Evolutionary conservation across 2,329 filamentous ascomycete genomes (phyloP).

Genomic region (Aspergillus thermomutatus): DNA sequence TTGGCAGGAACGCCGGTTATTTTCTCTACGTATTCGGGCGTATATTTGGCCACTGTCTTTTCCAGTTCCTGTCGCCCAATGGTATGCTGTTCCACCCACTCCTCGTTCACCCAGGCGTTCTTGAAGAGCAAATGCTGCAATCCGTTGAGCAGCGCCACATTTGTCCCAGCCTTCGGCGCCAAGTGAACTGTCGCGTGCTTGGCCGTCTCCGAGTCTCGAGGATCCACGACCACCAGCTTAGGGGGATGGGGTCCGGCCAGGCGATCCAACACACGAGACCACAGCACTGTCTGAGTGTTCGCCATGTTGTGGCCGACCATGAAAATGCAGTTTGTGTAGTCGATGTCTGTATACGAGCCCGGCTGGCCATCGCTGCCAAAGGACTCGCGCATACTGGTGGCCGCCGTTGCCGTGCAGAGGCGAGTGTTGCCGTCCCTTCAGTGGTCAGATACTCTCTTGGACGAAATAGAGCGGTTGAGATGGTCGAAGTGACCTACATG

Average conservation of each 20-base stretch:
- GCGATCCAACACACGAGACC: constrained; percentile 35
- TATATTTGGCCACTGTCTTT: constrained; percentile 28
- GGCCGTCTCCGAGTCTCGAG: constrained; percentile 31
- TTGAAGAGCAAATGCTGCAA: constrained; percentile 37
- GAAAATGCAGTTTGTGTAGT: constrained; percentile 37
- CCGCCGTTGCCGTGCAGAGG: constrained; percentile 39
- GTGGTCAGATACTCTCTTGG: background rate
- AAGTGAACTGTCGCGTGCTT: constrained; percentile 35
- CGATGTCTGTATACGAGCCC: constrained; percentile 36
- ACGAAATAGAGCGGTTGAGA: background rate
- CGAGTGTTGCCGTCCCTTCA: constrained; percentile 40
- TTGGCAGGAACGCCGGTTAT: constrained; percentile 33
- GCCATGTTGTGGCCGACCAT: constrained; percentile 38
- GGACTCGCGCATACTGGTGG: constrained; percentile 38
- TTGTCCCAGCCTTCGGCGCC: constrained; percentile 34
- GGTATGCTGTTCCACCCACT: constrained; percentile 28
- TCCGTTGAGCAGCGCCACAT: constrained; percentile 37
- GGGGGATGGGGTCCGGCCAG: constrained; percentile 35
- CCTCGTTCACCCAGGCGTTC: constrained; percentile 33
- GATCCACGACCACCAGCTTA: constrained; percentile 36
- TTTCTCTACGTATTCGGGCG: constrained; percentile 29
- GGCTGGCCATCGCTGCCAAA: constrained; percentile 39
- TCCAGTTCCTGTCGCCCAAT: constrained; percentile 26
- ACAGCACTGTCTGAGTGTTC: constrained; percentile 37
- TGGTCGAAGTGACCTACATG: constrained; percentile 23